These are phyloP conservation scores for Onygenales sp. DNA, from an alignment of 2,329 filamentous ascomycete genomes.

Conservation along the genomic window DNA sequence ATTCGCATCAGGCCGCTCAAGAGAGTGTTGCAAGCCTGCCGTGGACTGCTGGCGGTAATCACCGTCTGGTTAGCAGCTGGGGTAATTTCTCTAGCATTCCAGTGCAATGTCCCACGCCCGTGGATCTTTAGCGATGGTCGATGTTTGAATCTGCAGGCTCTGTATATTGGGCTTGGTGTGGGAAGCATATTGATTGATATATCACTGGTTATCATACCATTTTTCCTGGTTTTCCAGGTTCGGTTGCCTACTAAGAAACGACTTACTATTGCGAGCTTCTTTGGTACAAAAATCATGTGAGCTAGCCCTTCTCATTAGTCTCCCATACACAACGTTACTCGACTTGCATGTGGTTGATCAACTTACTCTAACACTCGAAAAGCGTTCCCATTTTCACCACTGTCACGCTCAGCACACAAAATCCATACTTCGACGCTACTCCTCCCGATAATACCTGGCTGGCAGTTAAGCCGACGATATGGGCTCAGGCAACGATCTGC, in stretches of 20 bases:
- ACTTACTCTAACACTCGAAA: conserved; percentile 4
- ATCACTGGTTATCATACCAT: conserved; percentile 13
- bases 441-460: conserved; percentile 14
- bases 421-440: conserved; percentile 10
- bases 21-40: conserved; percentile 12
- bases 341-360: neutral
- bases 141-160: conserved; percentile 15
- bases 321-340: neutral
- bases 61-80: conserved; percentile 12
- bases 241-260: conserved; percentile 11
- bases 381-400: conserved; percentile 14
- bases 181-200: conserved; percentile 16
- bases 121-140: conserved; percentile 13
- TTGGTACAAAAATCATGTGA: conserved; percentile 15
- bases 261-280: conserved; percentile 14
- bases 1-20: conserved; percentile 16
- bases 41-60: conserved; percentile 10
- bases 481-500: conserved; percentile 13
- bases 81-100: conserved; percentile 12
- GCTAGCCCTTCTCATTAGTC: neutral
- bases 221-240: conserved; percentile 16
- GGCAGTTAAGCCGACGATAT: conserved; percentile 14
- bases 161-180: conserved; percentile 13
- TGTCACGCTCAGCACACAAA: conserved; percentile 8
- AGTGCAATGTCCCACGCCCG: conserved; percentile 14